phyloP scores from a whole-genome alignment of 805 yeast species.

The Danielozyma ontarioensis region DNA sequence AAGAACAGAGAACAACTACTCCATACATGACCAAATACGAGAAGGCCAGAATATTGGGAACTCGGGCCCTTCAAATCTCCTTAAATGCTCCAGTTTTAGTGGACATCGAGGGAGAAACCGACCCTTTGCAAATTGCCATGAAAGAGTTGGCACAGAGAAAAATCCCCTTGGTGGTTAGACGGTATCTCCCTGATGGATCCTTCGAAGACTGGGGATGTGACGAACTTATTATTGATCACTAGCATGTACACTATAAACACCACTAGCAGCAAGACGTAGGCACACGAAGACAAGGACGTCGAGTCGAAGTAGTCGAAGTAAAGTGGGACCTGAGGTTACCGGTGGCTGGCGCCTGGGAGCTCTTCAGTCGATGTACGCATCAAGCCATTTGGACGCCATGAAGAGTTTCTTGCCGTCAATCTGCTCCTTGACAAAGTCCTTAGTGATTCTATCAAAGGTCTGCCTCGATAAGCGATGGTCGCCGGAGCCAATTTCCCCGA shows the following conservation, averaged over 20 bases:
- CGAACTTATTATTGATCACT: slow-evolving; percentile 86
- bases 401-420: slow-evolving; percentile 57
- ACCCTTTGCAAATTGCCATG: slow-evolving; percentile 96
- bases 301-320: too few relatives aligned
- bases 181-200: slow-evolving; percentile 95
- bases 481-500: slow-evolving; percentile 44
- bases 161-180: slow-evolving; percentile 90
- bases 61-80: slow-evolving; percentile 94
- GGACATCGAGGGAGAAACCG: slow-evolving; percentile 98
- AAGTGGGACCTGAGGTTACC: too few relatives aligned
- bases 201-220: slow-evolving; percentile 99
- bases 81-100: slow-evolving; percentile 98
- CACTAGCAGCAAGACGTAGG: slow-evolving; percentile 1
- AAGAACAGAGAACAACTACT: slow-evolving; percentile 85
- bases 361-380: slow-evolving; percentile 39
- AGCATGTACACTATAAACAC: slow-evolving; percentile 8
- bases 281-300: slow-evolving; percentile 1
- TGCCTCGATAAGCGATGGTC: slow-evolving; percentile 35
- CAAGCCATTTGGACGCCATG: slow-evolving; percentile 58
- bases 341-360: too few relatives aligned
- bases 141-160: slow-evolving; percentile 93
- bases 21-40: slow-evolving; percentile 99
- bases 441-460: slow-evolving; percentile 48
- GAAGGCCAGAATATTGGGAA: slow-evolving; percentile 95
- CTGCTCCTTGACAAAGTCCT: slow-evolving; percentile 51